phyloP scores from a whole-genome alignment of 2,329 filamentous ascomycete genomes.

The Diaporthe citrichinensis region DNA sequence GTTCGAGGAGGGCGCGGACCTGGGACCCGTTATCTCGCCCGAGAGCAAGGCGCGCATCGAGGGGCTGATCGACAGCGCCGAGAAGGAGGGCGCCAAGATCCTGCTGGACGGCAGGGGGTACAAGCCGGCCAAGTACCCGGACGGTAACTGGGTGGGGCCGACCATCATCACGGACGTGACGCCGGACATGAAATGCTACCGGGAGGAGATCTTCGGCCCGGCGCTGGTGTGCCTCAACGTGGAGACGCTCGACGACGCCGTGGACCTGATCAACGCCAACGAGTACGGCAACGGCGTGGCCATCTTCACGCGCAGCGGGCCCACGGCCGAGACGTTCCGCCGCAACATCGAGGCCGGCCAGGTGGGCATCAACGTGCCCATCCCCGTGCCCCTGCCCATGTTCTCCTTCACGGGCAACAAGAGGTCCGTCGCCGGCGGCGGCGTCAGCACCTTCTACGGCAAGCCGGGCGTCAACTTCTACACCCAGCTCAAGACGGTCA shows the following conservation, averaged over 20 bases:
- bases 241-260: slow-evolving; percentile 82
- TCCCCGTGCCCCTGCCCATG: slow-evolving; percentile 79
- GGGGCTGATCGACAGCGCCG: slow-evolving; percentile 79
- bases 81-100: slow-evolving; percentile 85
- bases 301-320: slow-evolving; percentile 85
- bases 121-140: slow-evolving; percentile 83
- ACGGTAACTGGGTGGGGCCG: slow-evolving; percentile 88
- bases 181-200: slow-evolving; percentile 86
- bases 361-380: slow-evolving; percentile 88
- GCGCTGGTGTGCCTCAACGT: slow-evolving; percentile 87
- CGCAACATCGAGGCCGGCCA: slow-evolving; percentile 87
- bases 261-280: slow-evolving; percentile 86
- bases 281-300: slow-evolving; percentile 90
- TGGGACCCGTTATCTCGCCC: slow-evolving; percentile 86
- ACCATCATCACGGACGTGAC: slow-evolving; percentile 88
- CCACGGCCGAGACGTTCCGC: slow-evolving; percentile 84
- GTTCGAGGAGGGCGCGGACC: slow-evolving; percentile 84
- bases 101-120: slow-evolving; percentile 85
- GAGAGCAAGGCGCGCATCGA: slow-evolving; percentile 86
- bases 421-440: slow-evolving; percentile 91
- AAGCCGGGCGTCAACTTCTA: slow-evolving; percentile 94
- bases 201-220: slow-evolving; percentile 87
- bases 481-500: slow-evolving; percentile 98
- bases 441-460: slow-evolving; percentile 95
- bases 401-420: slow-evolving; percentile 85